phyloP scores from a whole-genome alignment of 768 basidiomycete genomes.

The Podaxis pistillaris region DNA sequence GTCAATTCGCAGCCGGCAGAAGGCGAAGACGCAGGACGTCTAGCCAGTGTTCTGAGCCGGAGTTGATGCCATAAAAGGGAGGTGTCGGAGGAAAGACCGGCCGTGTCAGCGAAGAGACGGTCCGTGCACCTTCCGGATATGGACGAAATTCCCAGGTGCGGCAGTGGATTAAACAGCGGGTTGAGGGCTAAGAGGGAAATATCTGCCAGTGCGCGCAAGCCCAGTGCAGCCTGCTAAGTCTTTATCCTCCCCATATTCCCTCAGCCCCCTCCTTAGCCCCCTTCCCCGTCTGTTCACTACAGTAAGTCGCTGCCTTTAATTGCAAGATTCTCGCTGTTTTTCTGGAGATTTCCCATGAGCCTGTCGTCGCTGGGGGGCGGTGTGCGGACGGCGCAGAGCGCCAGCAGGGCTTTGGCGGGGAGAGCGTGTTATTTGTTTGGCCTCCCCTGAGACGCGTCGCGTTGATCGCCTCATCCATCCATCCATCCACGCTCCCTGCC shows the following conservation, averaged over 20 bases:
- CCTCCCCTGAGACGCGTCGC: constrained; percentile 23
- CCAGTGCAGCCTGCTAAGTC: constrained; percentile 13
- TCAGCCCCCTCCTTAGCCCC: background rate
- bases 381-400: constrained; percentile 12
- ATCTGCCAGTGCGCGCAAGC: constrained; percentile 14
- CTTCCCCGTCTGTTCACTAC: background rate
- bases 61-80: background rate
- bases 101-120: background rate
- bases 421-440: constrained; percentile 22
- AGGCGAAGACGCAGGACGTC: background rate
- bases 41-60: background rate
- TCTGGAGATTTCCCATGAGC: background rate
- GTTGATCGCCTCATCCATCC: constrained; percentile 18
- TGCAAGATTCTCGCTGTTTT: constrained; percentile 6
- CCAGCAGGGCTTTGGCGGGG: constrained; percentile 12
- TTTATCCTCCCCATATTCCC: background rate
- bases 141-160: constrained; percentile 11
- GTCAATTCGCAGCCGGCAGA: background rate
- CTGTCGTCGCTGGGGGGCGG: constrained; percentile 2
- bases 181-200: constrained; percentile 3
- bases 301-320: constrained; percentile 5
- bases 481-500: background rate
- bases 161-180: constrained; percentile 14
- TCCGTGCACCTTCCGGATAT: constrained; percentile 11
- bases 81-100: background rate